Evolutionary conservation across 306 rosid genomes (phyloP).

Genomic region (Casuarina cunninghamiana): DNA sequence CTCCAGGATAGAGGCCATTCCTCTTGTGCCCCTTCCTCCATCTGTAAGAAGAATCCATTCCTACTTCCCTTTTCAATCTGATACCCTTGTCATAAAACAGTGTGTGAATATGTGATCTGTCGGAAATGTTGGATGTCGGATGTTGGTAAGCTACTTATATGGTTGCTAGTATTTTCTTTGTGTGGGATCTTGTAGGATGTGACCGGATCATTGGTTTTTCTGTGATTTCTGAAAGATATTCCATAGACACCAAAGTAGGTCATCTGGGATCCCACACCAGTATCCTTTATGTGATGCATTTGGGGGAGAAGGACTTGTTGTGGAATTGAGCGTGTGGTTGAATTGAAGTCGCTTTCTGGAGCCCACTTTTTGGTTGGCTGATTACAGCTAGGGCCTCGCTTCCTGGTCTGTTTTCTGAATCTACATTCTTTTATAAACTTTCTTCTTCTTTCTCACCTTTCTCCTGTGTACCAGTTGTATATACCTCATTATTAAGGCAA

Average conservation of each 20-base stretch:
- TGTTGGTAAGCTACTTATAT: background rate
- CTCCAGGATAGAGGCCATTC: too few species aligned
- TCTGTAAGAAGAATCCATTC: background rate
- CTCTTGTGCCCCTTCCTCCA: too few species aligned
- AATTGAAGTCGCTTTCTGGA: background rate
- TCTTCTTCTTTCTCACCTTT: background rate
- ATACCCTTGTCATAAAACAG: background rate
- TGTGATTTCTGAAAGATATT: background rate
- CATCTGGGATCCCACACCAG: background rate
- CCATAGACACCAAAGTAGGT: background rate
- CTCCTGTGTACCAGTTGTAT: background rate
- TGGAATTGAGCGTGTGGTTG: slow-evolving; percentile 1
- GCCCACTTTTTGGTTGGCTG: background rate
- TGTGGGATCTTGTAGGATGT: background rate
- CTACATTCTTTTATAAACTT: background rate
- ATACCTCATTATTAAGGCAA: background rate
- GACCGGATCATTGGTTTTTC: background rate
- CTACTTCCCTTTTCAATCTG: background rate
- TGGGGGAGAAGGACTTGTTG: background rate
- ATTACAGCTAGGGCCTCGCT: background rate
- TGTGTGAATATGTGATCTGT: background rate
- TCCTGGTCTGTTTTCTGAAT: slow-evolving; percentile 1
- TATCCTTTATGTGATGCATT: background rate
- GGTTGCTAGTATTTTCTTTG: background rate
- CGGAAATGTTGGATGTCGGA: background rate